Base-by-base conservation (phyloP, 2,329 filamentous ascomycete species). In the Sporothrix phasma region DNA sequence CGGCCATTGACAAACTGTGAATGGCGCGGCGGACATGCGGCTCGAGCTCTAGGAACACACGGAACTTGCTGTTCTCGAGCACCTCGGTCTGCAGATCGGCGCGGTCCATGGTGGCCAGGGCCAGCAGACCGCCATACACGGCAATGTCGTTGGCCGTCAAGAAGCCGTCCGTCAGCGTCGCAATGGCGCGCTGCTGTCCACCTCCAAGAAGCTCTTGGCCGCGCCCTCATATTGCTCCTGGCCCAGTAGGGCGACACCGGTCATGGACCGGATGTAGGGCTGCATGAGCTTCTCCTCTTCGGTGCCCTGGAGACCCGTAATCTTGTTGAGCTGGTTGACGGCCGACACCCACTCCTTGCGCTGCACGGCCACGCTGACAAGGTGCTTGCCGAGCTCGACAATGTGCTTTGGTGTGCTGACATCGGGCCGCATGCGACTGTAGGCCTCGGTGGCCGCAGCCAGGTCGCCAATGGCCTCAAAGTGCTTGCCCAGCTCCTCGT, bases 21-120 rank as follows among this genome's bases (percentile, higher is more conserved):
- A 99, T 89, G 13, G 94, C 93, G 65, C 92, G 92, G 68, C 94
- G 89, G 67, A 99, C 89, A 71, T 97, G 93, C 3, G 93, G 92
- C 75, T 97, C 94, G 0, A 95, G 82, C 74, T 97, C 94, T 15
- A 99, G 83, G 72, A 94, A 96, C 53, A 84, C 85, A 61, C 94
- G 88, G 78, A 99, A 99, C 11, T 81, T 79, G 39, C 79, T 78
- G 72, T 91, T 96, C 43, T 94, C 90, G 0, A 99, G 83, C 2
- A 97, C 91, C 6, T 80, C 80, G 5, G 76, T 78, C 73, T 94
- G 88, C 24, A 99, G 80, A 66, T 90, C 86, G 7, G 81, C 79
- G 56, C 94, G 85, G 66, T 89, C 83, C 89, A 97, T 95, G 1
- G 90, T 92, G 29, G 93, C 93, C 26, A 99, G 83, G 5, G 94